phyloP scores from a whole-genome alignment of 805 yeast genomes.

The Tetrapisispora namnaoensis region DNA sequence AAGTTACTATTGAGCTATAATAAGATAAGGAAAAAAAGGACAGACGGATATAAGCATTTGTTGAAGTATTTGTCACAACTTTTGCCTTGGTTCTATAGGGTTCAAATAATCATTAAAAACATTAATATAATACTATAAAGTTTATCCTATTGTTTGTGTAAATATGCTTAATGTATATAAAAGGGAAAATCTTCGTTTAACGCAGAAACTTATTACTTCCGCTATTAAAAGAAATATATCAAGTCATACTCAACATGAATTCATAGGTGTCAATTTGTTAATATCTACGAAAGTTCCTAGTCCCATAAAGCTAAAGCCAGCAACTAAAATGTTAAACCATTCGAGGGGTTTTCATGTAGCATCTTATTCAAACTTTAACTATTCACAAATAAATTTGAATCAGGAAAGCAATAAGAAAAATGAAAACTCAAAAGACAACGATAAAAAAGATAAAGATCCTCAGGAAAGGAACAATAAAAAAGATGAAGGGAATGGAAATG shows the following conservation, averaged over 20 bases:
- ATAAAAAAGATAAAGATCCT: background rate
- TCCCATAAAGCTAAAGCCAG: background rate
- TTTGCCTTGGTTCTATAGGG: no score
- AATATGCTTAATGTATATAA: background rate
- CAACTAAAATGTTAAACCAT: background rate
- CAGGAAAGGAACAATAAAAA: background rate
- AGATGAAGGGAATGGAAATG: slow-evolving; percentile 3
- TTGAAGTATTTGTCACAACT: no score
- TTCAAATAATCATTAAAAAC: no score
- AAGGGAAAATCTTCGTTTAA: background rate
- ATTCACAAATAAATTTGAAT: background rate
- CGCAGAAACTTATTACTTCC: background rate
- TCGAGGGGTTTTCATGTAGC: background rate
- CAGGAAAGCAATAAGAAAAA: background rate
- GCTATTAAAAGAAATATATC: background rate
- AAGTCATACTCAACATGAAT: background rate
- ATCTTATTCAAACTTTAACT: background rate
- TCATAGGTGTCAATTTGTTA: background rate
- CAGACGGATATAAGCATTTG: no score
- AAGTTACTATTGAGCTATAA: no score
- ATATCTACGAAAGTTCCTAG: background rate
- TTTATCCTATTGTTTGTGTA: background rate
- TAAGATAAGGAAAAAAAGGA: no score
- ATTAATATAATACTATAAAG: background rate
- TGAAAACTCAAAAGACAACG: background rate